Conservation (phyloP, 2,329 filamentous ascomycete genomes). For the Penicillium glabrum region DNA sequence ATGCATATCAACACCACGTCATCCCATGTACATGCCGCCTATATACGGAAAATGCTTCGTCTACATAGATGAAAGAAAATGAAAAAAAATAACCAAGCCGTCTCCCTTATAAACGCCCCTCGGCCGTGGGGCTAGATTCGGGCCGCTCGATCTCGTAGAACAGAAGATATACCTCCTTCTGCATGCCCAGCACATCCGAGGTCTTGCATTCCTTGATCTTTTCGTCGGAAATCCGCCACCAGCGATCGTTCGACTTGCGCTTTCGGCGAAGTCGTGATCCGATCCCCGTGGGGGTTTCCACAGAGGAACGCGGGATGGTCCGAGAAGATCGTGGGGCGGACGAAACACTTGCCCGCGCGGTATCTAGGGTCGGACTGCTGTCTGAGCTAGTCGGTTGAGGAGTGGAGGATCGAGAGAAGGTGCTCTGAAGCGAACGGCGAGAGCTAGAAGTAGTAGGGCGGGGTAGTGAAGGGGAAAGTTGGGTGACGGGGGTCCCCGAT, state of each 20-base stretch:
- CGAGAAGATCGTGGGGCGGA: constrained; percentile 26
- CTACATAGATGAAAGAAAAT: not conserved
- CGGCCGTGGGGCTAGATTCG: constrained; percentile 6
- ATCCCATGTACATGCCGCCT: not conserved
- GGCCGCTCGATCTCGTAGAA: constrained; percentile 84
- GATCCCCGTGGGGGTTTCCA: constrained; percentile 21
- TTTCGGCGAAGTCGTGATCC: constrained; percentile 54
- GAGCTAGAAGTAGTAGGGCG: constrained; percentile 33
- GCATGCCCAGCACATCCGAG: constrained; percentile 85
- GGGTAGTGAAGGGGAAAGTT: constrained; percentile 19
- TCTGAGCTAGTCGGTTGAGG: constrained; percentile 27
- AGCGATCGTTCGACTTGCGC: constrained; percentile 68
- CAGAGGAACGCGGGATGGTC: constrained; percentile 25
- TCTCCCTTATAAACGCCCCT: not conserved
- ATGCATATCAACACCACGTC: not conserved
- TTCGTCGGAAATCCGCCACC: constrained; percentile 98
- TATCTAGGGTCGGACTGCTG: constrained; percentile 26
- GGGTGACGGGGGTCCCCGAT: constrained; percentile 27
- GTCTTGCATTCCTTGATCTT: constrained; percentile 95
- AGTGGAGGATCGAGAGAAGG: constrained; percentile 26
- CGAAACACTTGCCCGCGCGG: constrained; percentile 25
- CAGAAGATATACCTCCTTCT: constrained; percentile 90
- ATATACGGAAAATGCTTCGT: not conserved
- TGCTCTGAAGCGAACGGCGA: constrained; percentile 35
- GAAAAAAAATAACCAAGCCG: not conserved